Evolutionary conservation across 306 rosid genomes (phyloP), one percentile per base, ranked within the genome.

Genomic region (Ochetophila trinervis): DNA sequence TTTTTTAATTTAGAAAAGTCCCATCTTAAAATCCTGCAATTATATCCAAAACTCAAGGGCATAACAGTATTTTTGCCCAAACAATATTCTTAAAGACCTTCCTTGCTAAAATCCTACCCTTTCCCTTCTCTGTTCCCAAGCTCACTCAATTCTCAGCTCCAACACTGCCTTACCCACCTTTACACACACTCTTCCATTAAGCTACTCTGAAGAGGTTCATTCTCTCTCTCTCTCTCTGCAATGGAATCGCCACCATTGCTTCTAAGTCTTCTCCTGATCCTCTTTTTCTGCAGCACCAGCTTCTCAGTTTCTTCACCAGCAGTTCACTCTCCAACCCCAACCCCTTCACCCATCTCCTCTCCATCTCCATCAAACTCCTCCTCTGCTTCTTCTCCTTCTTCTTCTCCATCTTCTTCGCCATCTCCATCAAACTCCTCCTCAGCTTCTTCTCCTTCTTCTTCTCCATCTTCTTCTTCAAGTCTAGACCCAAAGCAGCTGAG

Each of bases 401-500:
- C 77, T 7, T 53, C 87, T 0, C 4, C 82, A 0, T 68, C 74
- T 75, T 4, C 83, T 4, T 67, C 82, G 0, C 45, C 65, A 0
- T 19, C 79, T 5, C 51, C 84, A 0, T 49, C 83, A 3, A 1
- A 62, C 1, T 32, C 75, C 0, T 21, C 76, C 1, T 11, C 82
- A 8, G 4, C 73, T 1, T 6, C 78, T 0, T 23, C 77, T 0
- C 34, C 76, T 4, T 35, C 85, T 0, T 1, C 77, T 5, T 53
- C 87, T 3, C 18, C 81, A 1, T 40, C 71, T 19, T 67, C 81
- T 1, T 32, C 74, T 5, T 76, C 88, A 18, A 65, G 82, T 16
- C 89, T 93, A 5, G 99, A 93, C 80, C 99, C 99, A 12, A 90
- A 86, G 30, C 99, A 93, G 50, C 80, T 81, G 0, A 79, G 78